Evolutionary conservation across 2,329 filamentous ascomycete genomes (phyloP).

Genomic region (Ophiostoma novo-ulmi): DNA sequence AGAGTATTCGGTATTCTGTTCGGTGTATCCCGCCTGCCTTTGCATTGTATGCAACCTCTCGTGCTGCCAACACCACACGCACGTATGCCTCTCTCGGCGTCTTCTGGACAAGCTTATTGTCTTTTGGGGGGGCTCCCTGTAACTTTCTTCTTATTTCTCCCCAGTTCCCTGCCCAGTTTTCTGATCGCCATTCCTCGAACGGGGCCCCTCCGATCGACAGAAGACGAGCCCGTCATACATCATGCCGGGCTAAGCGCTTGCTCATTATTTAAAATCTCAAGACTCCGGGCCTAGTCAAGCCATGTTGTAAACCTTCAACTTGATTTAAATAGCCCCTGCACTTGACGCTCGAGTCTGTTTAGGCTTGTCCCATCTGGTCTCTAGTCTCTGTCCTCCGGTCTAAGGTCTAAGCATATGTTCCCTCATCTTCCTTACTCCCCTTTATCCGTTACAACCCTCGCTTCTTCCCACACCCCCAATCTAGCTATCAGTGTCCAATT

Average conservation of each 20-base stretch:
- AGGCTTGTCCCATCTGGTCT: too few relatives aligned
- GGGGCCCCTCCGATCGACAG: constrained; percentile 1
- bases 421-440: too few relatives aligned
- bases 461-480: constrained; percentile 7
- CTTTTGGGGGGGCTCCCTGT: not conserved
- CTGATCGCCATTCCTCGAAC: not conserved
- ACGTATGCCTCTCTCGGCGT: not conserved
- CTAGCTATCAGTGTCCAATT: not conserved
- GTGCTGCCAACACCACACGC: constrained; percentile 1
- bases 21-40: not conserved
- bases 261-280: not conserved
- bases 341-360: too few relatives aligned
- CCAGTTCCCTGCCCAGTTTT: not conserved
- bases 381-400: too few relatives aligned
- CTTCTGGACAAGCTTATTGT: not conserved
- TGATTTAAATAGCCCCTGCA: too few relatives aligned
- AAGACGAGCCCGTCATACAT: not conserved
- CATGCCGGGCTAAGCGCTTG: not conserved
- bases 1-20: too few relatives aligned
- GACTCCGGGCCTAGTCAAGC: not conserved
- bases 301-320: not conserved
- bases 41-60: not conserved
- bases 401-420: too few relatives aligned
- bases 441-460: too few relatives aligned
- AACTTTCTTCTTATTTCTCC: not conserved